Base-by-base conservation (phyloP, 2,329 filamentous ascomycete species). In the Alternaria hordeiaustralica region DNA sequence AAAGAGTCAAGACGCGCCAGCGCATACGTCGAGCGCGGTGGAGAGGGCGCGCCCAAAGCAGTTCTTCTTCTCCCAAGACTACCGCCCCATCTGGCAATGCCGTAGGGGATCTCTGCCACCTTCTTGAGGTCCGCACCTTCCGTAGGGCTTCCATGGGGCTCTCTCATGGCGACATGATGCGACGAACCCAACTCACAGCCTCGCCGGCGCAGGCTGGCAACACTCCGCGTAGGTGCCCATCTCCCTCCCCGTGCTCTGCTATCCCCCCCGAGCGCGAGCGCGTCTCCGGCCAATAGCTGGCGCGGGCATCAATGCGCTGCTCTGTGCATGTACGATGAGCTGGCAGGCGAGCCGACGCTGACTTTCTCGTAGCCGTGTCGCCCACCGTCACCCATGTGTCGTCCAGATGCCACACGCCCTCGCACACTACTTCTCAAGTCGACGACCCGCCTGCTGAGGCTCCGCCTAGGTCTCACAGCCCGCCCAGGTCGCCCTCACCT, bases 201-300 rank as follows among this genome's bases (percentile, higher is more conserved):
- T 89, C 88, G 70, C 89, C 87, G 72, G 87, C 87, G 80, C 85
- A 85, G 81, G 83, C 86, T 15, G 36, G 18, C 55, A 82, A 86
- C 70, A 85, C 86, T 79, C 82, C 85, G 75, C 84, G 88, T 90
- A 89, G 78, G 88, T 90, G 69, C 67, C 49, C 21, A 45, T 59
- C 12, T 36, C 20, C 55, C 53, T 59, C 49, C 62, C 45, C 58
- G 57, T 41, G 57, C 23, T 58, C 33, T 36, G 33, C 33, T n/a
- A 36, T 36, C 55, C 53, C 55, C 51, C 62, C 45, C 58, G 57
- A 30, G 57, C 23, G 55, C 57, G 44, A 50, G 63, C 59, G 36
- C 46, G 28, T 61, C 36, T 44, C 21, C 36, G 67, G 64, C 74
- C 76, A 75, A 78, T 77, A 68, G 67, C 65, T 63, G 67, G 47